These are phyloP conservation scores for Dryas integrifolia DNA, from an alignment of 331 rosid species.

Conservation along the genomic window DNA sequence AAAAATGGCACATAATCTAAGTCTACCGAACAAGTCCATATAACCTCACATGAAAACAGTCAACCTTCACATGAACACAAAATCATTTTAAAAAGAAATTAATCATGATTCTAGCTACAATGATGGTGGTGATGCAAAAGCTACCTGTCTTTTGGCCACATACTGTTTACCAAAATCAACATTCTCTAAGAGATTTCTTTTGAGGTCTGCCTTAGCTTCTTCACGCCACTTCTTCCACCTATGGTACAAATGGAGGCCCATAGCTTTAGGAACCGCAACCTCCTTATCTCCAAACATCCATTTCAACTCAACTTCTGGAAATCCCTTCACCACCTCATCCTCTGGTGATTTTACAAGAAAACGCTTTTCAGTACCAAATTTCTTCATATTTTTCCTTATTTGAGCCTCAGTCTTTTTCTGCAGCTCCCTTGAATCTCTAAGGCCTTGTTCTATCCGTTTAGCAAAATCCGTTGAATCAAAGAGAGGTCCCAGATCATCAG, in stretches of 20 bases:
- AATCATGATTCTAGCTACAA: no score
- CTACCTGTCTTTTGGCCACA: conserved; percentile 72
- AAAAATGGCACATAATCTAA: conserved; percentile 22
- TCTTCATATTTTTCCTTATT: conserved; percentile 60
- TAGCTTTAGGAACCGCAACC: conserved; percentile 78
- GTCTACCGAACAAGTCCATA: conserved; percentile 21
- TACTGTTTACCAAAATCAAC: conserved; percentile 63
- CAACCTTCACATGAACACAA: background rate
- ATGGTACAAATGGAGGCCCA: conserved; percentile 70
- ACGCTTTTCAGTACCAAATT: conserved; percentile 66
- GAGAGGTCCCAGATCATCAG: conserved; percentile 53
- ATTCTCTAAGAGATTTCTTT: conserved; percentile 58
- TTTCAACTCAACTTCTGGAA: conserved; percentile 83
- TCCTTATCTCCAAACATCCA: conserved; percentile 91
- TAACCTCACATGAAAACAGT: conserved; percentile 15
- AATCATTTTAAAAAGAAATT: background rate
- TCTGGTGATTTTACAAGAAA: conserved; percentile 58
- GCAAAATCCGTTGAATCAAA: conserved; percentile 64
- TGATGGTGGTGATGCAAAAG: conserved; percentile 20
- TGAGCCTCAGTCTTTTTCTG: conserved; percentile 60
- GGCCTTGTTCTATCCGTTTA: conserved; percentile 51
- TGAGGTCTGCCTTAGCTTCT: conserved; percentile 73
- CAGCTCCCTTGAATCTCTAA: conserved; percentile 68
- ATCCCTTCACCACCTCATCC: conserved; percentile 77
- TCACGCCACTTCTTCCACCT: conserved; percentile 96